phyloP scores from a whole-genome alignment of 2,329 filamentous ascomycete species.

The Arachnopeziza araneosa region DNA sequence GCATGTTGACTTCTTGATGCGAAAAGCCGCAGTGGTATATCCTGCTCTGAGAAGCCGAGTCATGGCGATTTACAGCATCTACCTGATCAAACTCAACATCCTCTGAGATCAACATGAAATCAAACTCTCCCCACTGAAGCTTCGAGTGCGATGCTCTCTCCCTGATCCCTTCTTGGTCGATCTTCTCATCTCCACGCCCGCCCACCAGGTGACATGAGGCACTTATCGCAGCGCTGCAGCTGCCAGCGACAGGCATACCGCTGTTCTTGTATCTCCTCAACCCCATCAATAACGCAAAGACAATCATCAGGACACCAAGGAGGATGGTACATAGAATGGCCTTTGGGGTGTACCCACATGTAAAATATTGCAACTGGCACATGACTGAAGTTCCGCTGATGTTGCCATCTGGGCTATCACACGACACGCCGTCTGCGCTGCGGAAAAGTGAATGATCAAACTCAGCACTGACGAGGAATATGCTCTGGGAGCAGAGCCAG shows the following conservation, averaged over 20 bases:
- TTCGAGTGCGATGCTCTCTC: too few relatives aligned
- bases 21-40: too few relatives aligned
- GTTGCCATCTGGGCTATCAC: background rate
- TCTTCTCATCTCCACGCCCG: too few relatives aligned
- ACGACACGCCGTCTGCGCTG: too few relatives aligned
- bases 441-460: too few relatives aligned
- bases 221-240: background rate
- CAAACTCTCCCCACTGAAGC: too few relatives aligned
- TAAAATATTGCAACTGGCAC: background rate
- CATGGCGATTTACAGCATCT: too few relatives aligned
- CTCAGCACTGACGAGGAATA: background rate
- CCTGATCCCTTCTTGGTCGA: too few relatives aligned
- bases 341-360: background rate
- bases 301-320: background rate
- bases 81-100: too few relatives aligned
- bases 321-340: background rate
- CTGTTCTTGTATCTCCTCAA: background rate
- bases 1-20: too few relatives aligned
- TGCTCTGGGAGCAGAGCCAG: conserved; percentile 42
- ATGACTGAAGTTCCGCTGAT: background rate
- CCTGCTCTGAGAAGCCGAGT: too few relatives aligned
- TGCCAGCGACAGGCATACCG: background rate
- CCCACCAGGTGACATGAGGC: background rate
- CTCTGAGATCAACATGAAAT: too few relatives aligned
- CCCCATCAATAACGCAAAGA: background rate